Evolutionary conservation across 768 basidiomycete genomes (phyloP).

Genomic region (Trametes coccinea): DNA sequence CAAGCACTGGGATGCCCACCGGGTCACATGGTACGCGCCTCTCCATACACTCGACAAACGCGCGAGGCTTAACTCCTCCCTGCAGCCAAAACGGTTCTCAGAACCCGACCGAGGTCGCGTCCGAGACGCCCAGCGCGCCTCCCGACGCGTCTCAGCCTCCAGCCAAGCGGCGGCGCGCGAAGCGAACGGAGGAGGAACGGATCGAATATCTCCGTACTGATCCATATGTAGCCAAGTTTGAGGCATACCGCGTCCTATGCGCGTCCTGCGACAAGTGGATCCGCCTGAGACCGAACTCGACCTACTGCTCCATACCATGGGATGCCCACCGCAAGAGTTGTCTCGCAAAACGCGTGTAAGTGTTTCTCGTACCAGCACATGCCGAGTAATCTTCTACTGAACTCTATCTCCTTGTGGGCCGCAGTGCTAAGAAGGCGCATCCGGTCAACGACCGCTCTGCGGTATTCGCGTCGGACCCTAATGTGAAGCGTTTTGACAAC

Average conservation of each 20-base stretch:
- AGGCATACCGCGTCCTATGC: slow-evolving; percentile 78
- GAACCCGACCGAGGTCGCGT: slow-evolving; percentile 8
- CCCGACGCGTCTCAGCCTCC: slow-evolving; percentile 25
- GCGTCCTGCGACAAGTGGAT: slow-evolving; percentile 86
- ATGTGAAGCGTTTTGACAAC: slow-evolving; percentile 73
- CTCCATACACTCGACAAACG: not conserved
- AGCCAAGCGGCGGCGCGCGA: slow-evolving; percentile 66
- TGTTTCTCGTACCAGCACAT: slow-evolving; percentile 7
- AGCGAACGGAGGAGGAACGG: slow-evolving; percentile 75
- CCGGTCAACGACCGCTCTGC: slow-evolving; percentile 62
- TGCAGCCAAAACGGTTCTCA: slow-evolving; percentile 26
- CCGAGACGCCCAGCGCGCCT: slow-evolving; percentile 8
- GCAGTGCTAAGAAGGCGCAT: slow-evolving; percentile 34
- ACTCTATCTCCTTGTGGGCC: not conserved
- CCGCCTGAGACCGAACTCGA: slow-evolving; percentile 80
- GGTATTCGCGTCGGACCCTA: slow-evolving; percentile 61
- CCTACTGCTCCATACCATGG: slow-evolving; percentile 88
- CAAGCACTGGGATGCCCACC: slow-evolving; percentile 69
- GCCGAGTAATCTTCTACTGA: not conserved
- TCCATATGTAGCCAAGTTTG: slow-evolving; percentile 78
- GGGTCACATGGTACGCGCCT: slow-evolving; percentile 51
- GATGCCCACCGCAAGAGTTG: slow-evolving; percentile 84
- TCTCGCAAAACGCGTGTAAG: slow-evolving; percentile 74
- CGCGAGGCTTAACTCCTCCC: not conserved
- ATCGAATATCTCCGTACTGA: slow-evolving; percentile 69